Evolutionary conservation across 441 rosid species (phyloP), one percentile per base, ranked within the genome.

Genomic region (Aquilaria agallochum): DNA sequence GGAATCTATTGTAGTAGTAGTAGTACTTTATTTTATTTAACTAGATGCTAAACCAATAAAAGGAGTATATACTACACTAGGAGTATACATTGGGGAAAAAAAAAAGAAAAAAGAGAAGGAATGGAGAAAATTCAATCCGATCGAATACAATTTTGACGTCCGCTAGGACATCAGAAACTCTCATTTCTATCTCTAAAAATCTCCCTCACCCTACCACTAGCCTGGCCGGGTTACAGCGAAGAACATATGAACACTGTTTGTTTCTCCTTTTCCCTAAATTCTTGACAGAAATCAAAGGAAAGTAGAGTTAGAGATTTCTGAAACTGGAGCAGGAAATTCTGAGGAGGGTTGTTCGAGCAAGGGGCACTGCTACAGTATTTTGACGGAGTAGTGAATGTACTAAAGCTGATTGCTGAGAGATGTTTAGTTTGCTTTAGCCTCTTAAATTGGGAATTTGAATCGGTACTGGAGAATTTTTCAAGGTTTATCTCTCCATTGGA

Each of bases 81-180:
- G 27, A 20, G 27, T 20, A 20, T 1, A 20, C 27, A 20, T 62
- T 76, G 65, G 77, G 72, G 58, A 65, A 51, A 70, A 34, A 76
- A 52, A 50, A 58, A 48, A 72, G 52, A 72, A 58, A 36, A 36
- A 8, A 36, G 7, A 36, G 5, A 3, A 4, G 42, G 67, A 75
- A 63, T 64, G 74, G 68, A 68, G 56, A 67, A 68, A 81, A 83
- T 80, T 88, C 77, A 87, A 93, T 81, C 80, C 20, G 75, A 88
- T 86, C 79, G 81, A 85, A 88, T 80, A 76, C 69, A 84, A 73
- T 62, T 82, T 88, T 93, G 97, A 88, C 97, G 96, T 90, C 98
- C 97, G 98, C 95, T 82, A 85, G 92, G 89, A 73, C 59, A 63
- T 31, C 88, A 71, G 73, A 47, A 46, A 54, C 51, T 56, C 68